Evolutionary conservation across 2,329 filamentous ascomycete genomes (phyloP).

Genomic region (Lachnellula hyalina): DNA sequence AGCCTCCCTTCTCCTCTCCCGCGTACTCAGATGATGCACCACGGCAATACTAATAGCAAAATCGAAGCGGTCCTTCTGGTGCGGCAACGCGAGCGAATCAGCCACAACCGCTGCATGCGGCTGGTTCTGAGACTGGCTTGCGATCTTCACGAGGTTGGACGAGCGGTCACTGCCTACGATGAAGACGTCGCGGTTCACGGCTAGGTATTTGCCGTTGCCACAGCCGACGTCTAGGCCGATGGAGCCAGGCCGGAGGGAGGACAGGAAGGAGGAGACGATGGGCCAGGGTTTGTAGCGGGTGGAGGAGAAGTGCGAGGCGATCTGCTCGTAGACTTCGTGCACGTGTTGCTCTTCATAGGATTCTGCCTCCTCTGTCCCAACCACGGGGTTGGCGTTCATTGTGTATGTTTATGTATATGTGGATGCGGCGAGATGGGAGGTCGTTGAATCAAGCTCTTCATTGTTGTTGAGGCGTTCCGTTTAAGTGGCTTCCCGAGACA

Average conservation of each 20-base stretch:
- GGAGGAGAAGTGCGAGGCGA: slow-evolving; percentile 77
- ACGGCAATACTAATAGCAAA: slow-evolving; percentile 95
- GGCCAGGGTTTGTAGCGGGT: slow-evolving; percentile 87
- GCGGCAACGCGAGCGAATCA: slow-evolving; percentile 78
- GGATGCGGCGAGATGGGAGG: neutral
- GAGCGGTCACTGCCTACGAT: slow-evolving; percentile 84
- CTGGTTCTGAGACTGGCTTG: slow-evolving; percentile 33
- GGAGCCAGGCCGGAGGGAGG: slow-evolving; percentile 58
- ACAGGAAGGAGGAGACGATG: slow-evolving; percentile 75
- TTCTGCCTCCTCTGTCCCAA: slow-evolving; percentile 29
- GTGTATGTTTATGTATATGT: neutral
- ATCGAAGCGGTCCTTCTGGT: slow-evolving; percentile 63
- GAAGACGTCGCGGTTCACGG: slow-evolving; percentile 70
- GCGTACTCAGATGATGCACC: slow-evolving; percentile 85
- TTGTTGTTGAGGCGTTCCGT: slow-evolving; percentile 6
- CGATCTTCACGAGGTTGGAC: slow-evolving; percentile 48
- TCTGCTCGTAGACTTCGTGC: slow-evolving; percentile 84
- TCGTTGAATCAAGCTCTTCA: slow-evolving; percentile 20
- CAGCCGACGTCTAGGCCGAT: slow-evolving; percentile 90
- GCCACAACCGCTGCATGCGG: slow-evolving; percentile 70
- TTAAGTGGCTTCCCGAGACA: slow-evolving; percentile 19
- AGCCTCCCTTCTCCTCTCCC: slow-evolving; percentile 64
- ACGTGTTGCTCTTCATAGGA: slow-evolving; percentile 82
- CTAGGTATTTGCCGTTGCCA: slow-evolving; percentile 93
- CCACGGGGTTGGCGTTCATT: neutral